Evolutionary conservation across 345 rosid species (phyloP).

Genomic region (Diplotaxis tenuifolia): DNA sequence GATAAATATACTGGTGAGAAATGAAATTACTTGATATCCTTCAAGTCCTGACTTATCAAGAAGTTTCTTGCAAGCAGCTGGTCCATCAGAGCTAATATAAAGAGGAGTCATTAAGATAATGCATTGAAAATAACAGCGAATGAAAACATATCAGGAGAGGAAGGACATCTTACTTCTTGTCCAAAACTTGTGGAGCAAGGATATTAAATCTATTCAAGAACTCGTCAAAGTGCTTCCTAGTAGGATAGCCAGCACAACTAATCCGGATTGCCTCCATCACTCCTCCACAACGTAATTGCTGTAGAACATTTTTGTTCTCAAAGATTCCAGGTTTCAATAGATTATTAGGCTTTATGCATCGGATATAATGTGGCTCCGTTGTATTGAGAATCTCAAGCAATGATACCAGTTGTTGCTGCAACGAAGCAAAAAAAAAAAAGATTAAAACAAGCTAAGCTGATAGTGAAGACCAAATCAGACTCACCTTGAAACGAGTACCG

Average conservation of each 20-base stretch:
- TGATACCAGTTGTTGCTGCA: slow-evolving; percentile 89
- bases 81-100: slow-evolving; percentile 62
- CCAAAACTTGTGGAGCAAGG: slow-evolving; percentile 76
- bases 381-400: slow-evolving; percentile 95
- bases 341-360: slow-evolving; percentile 97
- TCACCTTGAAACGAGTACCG: slow-evolving; percentile 99
- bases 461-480: slow-evolving; percentile 20
- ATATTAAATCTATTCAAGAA: slow-evolving; percentile 78
- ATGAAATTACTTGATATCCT: slow-evolving; percentile 78
- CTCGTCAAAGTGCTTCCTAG: slow-evolving; percentile 84
- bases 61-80: slow-evolving; percentile 84
- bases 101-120: slow-evolving; percentile 8
- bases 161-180: slow-evolving; percentile 58
- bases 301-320: slow-evolving; percentile 83
- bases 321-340: slow-evolving; percentile 95
- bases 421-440: slow-evolving; percentile 20
- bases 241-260: slow-evolving; percentile 98
- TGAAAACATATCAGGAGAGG: neutral
- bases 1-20: neutral
- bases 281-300: slow-evolving; percentile 97
- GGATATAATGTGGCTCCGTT: slow-evolving; percentile 95
- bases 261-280: slow-evolving; percentile 99
- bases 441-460: slow-evolving; percentile 7
- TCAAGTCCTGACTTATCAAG: slow-evolving; percentile 75
- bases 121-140: slow-evolving; percentile 1